Evolutionary conservation across 2,329 filamentous ascomycete species (phyloP), one percentile per base, ranked within the genome.

Genomic region (Calonectria hongkongensis): DNA sequence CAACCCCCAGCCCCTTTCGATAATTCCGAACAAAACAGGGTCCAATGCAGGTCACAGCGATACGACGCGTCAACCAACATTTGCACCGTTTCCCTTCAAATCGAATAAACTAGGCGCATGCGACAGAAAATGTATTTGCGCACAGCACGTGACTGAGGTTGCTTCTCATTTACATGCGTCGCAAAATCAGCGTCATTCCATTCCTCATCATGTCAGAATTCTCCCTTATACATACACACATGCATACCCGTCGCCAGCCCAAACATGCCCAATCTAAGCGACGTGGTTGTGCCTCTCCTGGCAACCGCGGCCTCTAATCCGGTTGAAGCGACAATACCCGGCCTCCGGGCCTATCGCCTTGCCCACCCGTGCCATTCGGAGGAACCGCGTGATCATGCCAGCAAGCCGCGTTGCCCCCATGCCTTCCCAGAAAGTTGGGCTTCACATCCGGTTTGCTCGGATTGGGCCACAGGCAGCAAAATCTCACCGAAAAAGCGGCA

Each of bases 371-470:
- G 47, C 47, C 47, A 56, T 21, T 21, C 7, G 33, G 33, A 21
- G 48, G 30, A 71, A 64, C 48, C 65, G 48, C 65, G 41, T 72
- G 70, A 72, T 71, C 65, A 67, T 54, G 39, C 41, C 30, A 66
- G 54, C 63, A 36, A 58, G 62, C 68, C 43, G 68, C 51, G 51
- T 62, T 45, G 62, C 50, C 62, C 68, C 63, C 63, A 45, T 66
- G 62, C 54, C 58, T 63, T 47, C 16, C 41, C 27, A 63, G 13
- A n/a, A 33, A 48, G 48, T 48, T 41, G 41, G 70, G 25, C 36
- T 65, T 21, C 47, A 56, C 21, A 63, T 56, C 63, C 36, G 36
- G 54, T 58, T 28, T 64, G 15, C n/a, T 65, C 25, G 58, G 48
- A 72, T 72, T 67, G 56, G 64, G 28, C 28, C 47, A 67, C 36